These are phyloP conservation scores for Umbilicus rupestris DNA, from an alignment of 164 flowering plant species.

Conservation along the genomic window DNA sequence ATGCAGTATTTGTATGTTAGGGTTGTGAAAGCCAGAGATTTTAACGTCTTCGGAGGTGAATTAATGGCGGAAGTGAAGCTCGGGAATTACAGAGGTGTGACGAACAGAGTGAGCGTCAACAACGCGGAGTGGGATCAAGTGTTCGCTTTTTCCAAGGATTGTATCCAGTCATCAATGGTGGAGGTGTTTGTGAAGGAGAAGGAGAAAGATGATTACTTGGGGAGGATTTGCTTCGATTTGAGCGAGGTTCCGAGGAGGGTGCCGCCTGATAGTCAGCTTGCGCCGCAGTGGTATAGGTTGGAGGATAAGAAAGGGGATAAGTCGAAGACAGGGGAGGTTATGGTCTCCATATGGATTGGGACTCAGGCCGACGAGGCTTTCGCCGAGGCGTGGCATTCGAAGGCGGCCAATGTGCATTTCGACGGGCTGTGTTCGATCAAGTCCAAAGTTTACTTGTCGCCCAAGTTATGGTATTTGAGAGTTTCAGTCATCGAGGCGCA, in stretches of 20 bases:
- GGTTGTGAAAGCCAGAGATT: slow-evolving; percentile 38
- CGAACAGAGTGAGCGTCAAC: slow-evolving; percentile 26
- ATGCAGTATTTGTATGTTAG: slow-evolving; percentile 57
- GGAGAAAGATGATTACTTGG: slow-evolving; percentile 41
- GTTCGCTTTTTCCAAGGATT: slow-evolving; percentile 57
- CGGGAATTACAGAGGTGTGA: slow-evolving; percentile 52
- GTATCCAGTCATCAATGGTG: slow-evolving; percentile 45
- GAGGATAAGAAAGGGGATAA: slow-evolving; percentile 43
- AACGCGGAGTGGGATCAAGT: slow-evolving; percentile 46
- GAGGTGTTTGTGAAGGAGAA: slow-evolving; percentile 46
- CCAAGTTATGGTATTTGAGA: slow-evolving; percentile 58
- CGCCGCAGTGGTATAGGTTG: slow-evolving; percentile 64
- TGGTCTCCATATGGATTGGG: slow-evolving; percentile 60
- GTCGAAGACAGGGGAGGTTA: slow-evolving; percentile 35
- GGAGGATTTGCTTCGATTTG: slow-evolving; percentile 51
- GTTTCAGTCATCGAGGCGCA: slow-evolving; percentile 49
- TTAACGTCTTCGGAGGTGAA: slow-evolving; percentile 25
- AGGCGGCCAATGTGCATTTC: slow-evolving; percentile 46
- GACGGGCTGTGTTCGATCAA: slow-evolving; percentile 41
- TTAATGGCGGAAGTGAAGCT: slow-evolving; percentile 45
- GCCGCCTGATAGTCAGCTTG: slow-evolving; percentile 60
- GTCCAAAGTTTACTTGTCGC: slow-evolving; percentile 58
- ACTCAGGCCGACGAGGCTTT: slow-evolving; percentile 69
- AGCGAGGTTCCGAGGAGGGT: slow-evolving; percentile 51
- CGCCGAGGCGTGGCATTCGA: slow-evolving; percentile 65